Evolutionary conservation across 257 asterid genomes (phyloP).

Genomic region (Rauvolfia tetraphylla): DNA sequence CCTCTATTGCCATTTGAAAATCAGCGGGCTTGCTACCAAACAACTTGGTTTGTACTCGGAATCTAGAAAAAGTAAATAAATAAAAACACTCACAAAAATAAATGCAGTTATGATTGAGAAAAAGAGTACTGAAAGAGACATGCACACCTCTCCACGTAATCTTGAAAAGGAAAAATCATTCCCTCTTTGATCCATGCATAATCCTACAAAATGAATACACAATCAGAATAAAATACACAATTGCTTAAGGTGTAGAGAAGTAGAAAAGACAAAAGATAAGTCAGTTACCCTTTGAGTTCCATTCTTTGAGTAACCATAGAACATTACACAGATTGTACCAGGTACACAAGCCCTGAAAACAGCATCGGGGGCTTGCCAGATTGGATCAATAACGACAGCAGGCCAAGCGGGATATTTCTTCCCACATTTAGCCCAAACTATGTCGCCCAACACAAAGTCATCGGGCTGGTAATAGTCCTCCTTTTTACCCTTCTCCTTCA

Average conservation of each 20-base stretch:
- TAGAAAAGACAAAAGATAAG: conserved; percentile 1
- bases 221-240: neutral
- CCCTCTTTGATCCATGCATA: conserved; percentile 96
- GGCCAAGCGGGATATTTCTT: conserved; percentile 95
- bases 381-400: conserved; percentile 79
- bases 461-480: conserved; percentile 52
- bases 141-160: conserved; percentile 72
- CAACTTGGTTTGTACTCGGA: conserved; percentile 89
- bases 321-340: conserved; percentile 86
- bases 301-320: conserved; percentile 66
- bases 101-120: conserved; percentile 13
- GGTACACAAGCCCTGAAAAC: conserved; percentile 77
- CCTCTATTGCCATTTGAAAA: conserved; percentile 77
- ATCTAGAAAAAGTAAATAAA: conserved; percentile 39
- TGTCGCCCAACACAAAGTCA: conserved; percentile 65
- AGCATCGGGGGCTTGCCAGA: conserved; percentile 66
- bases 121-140: neutral
- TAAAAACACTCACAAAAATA: conserved; percentile 12
- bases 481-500: conserved; percentile 39
- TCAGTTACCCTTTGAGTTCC: conserved; percentile 58
- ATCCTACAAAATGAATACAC: conserved; percentile 46
- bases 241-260: neutral
- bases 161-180: conserved; percentile 81
- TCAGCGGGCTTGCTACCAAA: conserved; percentile 84
- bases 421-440: conserved; percentile 96